Percentiles rank a stretch among this genome's conserved stretches.
Conservation (phyloP, 192 early-diverging fungal species). For the Coemansia sp. region DNA sequence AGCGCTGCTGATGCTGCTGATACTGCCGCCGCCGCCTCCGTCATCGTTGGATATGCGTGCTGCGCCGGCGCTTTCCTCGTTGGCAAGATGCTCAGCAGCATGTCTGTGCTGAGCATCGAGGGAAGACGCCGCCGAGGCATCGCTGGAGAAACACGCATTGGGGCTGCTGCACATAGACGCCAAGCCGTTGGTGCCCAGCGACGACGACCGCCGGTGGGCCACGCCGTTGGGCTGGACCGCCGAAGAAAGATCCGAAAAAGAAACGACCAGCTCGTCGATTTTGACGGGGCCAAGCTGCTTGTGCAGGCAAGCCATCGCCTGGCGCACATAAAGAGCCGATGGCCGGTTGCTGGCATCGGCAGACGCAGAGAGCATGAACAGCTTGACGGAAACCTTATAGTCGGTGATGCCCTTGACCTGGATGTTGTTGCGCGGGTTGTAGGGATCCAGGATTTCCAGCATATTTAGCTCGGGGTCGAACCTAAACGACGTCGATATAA, state of each 20-base stretch:
- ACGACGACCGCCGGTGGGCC: not conserved
- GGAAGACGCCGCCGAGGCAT: not conserved
- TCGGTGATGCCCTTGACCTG: conserved; percentile 29
- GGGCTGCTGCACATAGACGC: not conserved
- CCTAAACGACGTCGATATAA: conserved; percentile 46
- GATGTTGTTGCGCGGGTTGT: conserved; percentile 45
- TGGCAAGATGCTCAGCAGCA: not conserved
- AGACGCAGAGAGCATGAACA: conserved; percentile 41
- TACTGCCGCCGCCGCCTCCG: not conserved
- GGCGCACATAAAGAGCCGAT: conserved; percentile 36
- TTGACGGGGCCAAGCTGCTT: conserved; percentile 39
- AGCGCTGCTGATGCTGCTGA: too few relatives aligned
- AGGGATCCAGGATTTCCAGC: conserved; percentile 51
- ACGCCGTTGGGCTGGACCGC: conserved; percentile 3
- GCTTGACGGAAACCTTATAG: conserved; percentile 40
- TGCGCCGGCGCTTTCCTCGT: not conserved
- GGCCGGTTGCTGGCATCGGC: conserved; percentile 35
- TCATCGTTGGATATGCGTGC: not conserved
- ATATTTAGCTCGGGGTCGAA: conserved; percentile 52
- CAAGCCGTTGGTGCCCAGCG: not conserved
- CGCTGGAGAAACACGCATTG: not conserved
- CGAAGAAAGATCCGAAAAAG: conserved; percentile 35
- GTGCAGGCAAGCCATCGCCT: conserved; percentile 34
- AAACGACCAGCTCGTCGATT: conserved; percentile 48
- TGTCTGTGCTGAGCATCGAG: not conserved